phyloP scores from a whole-genome alignment of 2,329 filamentous ascomycete species.

The Akanthomyces uredinophilus region DNA sequence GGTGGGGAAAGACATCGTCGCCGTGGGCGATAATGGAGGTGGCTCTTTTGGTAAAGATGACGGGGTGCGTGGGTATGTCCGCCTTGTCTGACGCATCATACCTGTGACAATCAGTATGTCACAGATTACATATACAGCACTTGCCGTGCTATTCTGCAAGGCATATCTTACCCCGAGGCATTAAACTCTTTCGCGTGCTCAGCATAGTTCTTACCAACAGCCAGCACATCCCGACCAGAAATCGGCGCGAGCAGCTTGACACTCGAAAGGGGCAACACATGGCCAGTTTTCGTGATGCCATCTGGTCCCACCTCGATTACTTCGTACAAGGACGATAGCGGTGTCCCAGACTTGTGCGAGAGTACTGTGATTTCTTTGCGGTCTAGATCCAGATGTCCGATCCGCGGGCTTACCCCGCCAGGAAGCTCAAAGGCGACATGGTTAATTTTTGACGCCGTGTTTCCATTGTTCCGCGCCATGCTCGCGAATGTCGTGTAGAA shows the following conservation, averaged over 20 bases:
- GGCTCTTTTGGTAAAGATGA: conserved; percentile 51
- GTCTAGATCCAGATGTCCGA: not conserved
- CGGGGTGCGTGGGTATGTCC: conserved; percentile 46
- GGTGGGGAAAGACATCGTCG: conserved; percentile 41
- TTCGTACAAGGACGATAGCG: conserved; percentile 43
- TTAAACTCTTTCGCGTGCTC: conserved; percentile 56
- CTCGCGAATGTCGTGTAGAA: too few species aligned
- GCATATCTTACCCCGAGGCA: conserved; percentile 36
- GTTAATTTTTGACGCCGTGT: too few species aligned
- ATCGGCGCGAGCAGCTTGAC: conserved; percentile 43
- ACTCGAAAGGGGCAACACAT: conserved; percentile 22
- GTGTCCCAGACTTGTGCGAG: conserved; percentile 41
- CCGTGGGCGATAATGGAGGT: conserved; percentile 47
- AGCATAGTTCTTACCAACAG: conserved; percentile 53
- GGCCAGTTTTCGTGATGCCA: conserved; percentile 29
- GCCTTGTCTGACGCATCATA: conserved; percentile 48
- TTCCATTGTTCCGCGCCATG: too few species aligned
- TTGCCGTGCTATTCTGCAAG: too few species aligned
- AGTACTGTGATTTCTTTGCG: conserved; percentile 33
- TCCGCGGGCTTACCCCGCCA: not conserved
- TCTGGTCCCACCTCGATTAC: conserved; percentile 43
- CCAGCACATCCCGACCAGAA: conserved; percentile 45
- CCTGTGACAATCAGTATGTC: not conserved
- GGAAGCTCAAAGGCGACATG: too few species aligned
- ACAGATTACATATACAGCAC: too few species aligned